A percentile compares a stretch with the other conserved stretches of the same genome.
These are phyloP conservation scores for Penicillium sp. DNA, from an alignment of 2,329 filamentous ascomycete species.

Conservation along the genomic window DNA sequence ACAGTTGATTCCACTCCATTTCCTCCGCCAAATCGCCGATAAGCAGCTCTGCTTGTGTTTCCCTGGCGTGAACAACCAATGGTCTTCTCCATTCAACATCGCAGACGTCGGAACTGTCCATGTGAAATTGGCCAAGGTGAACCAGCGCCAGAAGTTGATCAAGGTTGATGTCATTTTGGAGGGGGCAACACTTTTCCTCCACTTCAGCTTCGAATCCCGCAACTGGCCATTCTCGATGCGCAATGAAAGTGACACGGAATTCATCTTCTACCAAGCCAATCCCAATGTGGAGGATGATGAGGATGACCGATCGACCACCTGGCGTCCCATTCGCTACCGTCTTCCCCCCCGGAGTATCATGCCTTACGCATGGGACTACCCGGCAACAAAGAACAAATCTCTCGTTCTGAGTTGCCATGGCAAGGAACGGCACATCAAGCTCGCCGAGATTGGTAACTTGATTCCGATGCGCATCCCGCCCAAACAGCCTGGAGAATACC, in stretches of 20 bases:
- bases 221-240: slow-evolving; percentile 99
- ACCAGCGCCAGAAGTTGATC: slow-evolving; percentile 82
- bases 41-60: slow-evolving; percentile 94
- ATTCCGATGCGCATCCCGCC: slow-evolving; percentile 85
- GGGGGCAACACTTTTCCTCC: slow-evolving; percentile 85
- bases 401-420: slow-evolving; percentile 74
- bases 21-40: slow-evolving; percentile 72
- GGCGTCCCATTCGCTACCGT: slow-evolving; percentile 88
- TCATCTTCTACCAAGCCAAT: slow-evolving; percentile 92
- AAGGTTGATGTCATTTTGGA: slow-evolving; percentile 89
- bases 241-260: slow-evolving; percentile 95
- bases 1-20: slow-evolving; percentile 81
- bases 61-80: slow-evolving; percentile 90
- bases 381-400: slow-evolving; percentile 93
- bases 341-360: slow-evolving; percentile 93
- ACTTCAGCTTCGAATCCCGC: slow-evolving; percentile 83
- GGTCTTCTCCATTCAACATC: slow-evolving; percentile 97
- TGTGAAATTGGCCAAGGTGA: slow-evolving; percentile 86
- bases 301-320: slow-evolving; percentile 70
- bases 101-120: slow-evolving; percentile 89
- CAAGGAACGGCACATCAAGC: slow-evolving; percentile 84
- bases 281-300: slow-evolving; percentile 91
- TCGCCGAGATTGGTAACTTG: slow-evolving; percentile 93
- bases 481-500: slow-evolving; percentile 56
- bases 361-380: slow-evolving; percentile 99